Conservation (phyloP, 2,329 filamentous ascomycete genomes). For the Myriosclerotinia curreyana region DNA sequence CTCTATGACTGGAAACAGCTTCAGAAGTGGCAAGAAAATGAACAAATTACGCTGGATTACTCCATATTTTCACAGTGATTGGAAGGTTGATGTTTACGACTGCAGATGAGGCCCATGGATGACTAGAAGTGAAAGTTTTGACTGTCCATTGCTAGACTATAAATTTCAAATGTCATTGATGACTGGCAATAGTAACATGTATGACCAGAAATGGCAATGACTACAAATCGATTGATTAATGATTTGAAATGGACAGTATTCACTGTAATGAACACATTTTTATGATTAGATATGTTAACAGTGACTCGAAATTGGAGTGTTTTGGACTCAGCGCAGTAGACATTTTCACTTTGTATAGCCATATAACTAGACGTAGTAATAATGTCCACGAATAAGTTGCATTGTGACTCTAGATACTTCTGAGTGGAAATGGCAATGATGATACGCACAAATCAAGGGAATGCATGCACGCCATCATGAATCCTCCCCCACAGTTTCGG, state of each 20-base stretch:
- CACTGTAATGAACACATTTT: not conserved
- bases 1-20: not conserved
- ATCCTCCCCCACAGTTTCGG: no score
- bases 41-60: not conserved
- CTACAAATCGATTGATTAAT: not conserved
- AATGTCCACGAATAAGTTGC: no score
- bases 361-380: no score
- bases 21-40: not conserved
- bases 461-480: no score
- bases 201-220: not conserved
- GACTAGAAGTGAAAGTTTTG: not conserved
- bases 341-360: not conserved
- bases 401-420: no score
- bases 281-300: not conserved
- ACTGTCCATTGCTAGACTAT: not conserved
- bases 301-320: not conserved
- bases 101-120: not conserved
- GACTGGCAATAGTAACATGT: no score
- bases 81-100: accelerated
- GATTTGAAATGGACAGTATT: not conserved
- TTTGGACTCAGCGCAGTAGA: not conserved
- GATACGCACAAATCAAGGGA: no score
- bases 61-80: not conserved
- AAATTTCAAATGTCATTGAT: no score
- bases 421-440: no score